These are phyloP conservation scores for Raphidocelis subcapitata DNA, from an alignment of 139 green algal genomes.

Conservation along the genomic window DNA sequence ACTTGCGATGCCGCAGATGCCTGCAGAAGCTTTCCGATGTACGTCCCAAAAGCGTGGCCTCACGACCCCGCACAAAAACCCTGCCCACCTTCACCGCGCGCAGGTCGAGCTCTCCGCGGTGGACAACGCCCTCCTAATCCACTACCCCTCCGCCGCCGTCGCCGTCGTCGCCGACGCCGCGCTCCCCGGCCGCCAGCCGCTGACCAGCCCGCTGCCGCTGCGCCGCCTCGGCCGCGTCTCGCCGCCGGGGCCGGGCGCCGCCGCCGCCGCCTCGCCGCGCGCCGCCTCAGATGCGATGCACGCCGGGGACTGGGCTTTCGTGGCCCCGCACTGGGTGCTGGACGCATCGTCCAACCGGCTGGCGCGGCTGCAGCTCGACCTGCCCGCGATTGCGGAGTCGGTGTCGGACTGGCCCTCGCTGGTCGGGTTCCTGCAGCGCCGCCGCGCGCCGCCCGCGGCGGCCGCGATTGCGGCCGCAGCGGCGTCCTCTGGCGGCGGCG, in stretches of 20 bases:
- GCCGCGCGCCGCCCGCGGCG: conserved; percentile 3
- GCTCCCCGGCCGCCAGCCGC: conserved; percentile 8
- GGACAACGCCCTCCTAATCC: conserved; percentile 38
- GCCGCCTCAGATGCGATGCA: conserved; percentile 1
- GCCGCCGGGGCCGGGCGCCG: background rate
- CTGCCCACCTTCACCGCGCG: too few relatives aligned
- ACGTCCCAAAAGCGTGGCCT: too few relatives aligned
- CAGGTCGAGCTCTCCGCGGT: conserved; percentile 34
- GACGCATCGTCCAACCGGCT: conserved; percentile 2
- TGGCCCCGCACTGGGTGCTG: conserved; percentile 21
- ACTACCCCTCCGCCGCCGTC: conserved; percentile 12
- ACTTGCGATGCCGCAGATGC: too few relatives aligned
- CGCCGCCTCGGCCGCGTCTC: conserved; percentile 5
- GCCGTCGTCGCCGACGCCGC: conserved; percentile 36
- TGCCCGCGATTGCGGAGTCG: conserved; percentile 23
- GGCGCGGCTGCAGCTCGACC: conserved; percentile 17
- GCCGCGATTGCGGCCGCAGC: background rate
- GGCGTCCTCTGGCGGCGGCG: conserved; percentile 8
- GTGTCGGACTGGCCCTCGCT: conserved; percentile 26
- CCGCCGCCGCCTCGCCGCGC: background rate
- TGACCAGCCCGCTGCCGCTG: conserved; percentile 39
- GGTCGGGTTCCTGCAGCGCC: conserved; percentile 38
- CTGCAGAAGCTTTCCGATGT: too few relatives aligned
- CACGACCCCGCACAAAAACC: too few relatives aligned
- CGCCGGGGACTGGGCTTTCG: conserved; percentile 7